Base-by-base conservation (phyloP, 345 rosid genomes). In the Nephelium lappaceum region DNA sequence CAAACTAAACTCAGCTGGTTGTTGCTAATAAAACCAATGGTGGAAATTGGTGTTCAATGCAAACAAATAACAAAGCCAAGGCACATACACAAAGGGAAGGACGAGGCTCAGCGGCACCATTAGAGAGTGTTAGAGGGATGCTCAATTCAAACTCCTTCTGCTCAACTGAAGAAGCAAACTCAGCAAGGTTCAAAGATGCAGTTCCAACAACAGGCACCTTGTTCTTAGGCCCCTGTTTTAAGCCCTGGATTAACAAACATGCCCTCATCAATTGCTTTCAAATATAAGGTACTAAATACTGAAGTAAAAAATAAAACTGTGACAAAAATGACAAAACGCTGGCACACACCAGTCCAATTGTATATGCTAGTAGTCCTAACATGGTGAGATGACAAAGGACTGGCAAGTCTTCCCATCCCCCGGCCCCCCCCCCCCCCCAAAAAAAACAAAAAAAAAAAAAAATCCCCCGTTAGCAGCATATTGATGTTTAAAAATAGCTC, bases 1-100 rank as follows among this genome's bases (percentile, higher is more conserved):
- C 24, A 64, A 57, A 63, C 24, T 47, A 36, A 41, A 62, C 21
- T 73, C 6, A 61, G 5, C 36, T 45, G 68, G 69, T 41, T 21
- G 67, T 16, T 63, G 31, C 10, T 51, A 73, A 76, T 66, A 70
- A 5, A 51, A 67, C 19, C 24, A 36, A 69, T 7, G 45, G 72
- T 27, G 60, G 43, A 71, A 31, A 64, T 31, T n/a, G n/a, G 14
- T 7, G 41, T 38, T 11, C 43, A 64, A 75, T 21, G 69, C 43
- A 42, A 19, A 68, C 9, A 60, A 60, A 60, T 9, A 23, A 3
- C 64, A 60, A 18, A 23, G 24, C 43, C 27, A 72, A 78, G 23
- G 71, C 58, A 81, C 94, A 16, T 94, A 96, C 99, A 73, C 78
- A 82, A 81, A 95, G 95, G 45, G 70, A 80, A 9, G 91, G 89